Evolutionary conservation across 208 protist species (phyloP), one percentile per base, ranked within the genome.

Genomic region (Crithidia thermophila): DNA sequence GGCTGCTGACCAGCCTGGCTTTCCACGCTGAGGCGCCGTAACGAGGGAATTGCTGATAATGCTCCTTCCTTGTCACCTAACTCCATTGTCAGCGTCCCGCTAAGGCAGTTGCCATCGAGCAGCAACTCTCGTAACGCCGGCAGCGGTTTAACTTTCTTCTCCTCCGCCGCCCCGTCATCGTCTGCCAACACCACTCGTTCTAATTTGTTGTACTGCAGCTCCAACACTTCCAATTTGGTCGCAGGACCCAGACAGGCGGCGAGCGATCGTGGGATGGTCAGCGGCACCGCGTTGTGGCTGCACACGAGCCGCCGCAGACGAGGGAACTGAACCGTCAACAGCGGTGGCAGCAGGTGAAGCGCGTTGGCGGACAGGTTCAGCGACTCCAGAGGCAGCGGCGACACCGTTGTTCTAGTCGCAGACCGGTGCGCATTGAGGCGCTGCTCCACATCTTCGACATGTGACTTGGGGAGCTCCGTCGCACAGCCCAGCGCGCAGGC

Each of bases 331-430:
- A 25, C 0, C 1, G 70, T 49, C 1, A 85, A 47, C 8, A 53
- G 37, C 0, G 75, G 68, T 0, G 75, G 79, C n/a, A 88, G 51
- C 23, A 69, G 14, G n/a, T 42, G 39, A 0, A 88, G 50, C 14
- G 27, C 7, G 62, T 85, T 85, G 28, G 53, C 45, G 0, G 79
- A 85, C 3, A 82, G 42, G 33, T 79, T 83, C 7, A 85, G 62
- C 11, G 51, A 42, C 53, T 88, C 75, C 7, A 85, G 59, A 13
- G 72, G 75, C 4, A 58, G 49, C 43, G n/a, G n/a, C 36, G 31
- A n/a, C n/a, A n/a, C n/a, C n/a, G n/a, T n/a, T n/a, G n/a, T n/a
- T n/a, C n/a, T n/a, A n/a, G n/a, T n/a, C n/a, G n/a, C n/a, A n/a
- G n/a, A n/a, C n/a, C 7, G 34, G 14, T 4, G 10, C 5, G 8